Percentiles rank a stretch among this genome's conserved stretches.
Conservation (phyloP, 2,329 filamentous ascomycete species). For the Elsinoe necatrix region DNA sequence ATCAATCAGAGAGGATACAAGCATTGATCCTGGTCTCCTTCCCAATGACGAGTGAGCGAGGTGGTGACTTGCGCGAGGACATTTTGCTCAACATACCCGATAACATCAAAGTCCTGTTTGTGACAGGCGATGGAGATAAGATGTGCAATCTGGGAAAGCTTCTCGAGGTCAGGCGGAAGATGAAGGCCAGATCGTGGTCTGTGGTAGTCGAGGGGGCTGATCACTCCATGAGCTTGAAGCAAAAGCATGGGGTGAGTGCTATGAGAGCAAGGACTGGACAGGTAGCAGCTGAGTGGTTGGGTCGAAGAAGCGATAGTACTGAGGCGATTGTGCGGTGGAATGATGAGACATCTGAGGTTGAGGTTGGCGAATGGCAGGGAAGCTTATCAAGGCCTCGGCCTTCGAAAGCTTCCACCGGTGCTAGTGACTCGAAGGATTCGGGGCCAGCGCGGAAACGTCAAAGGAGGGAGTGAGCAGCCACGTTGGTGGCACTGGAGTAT, state of each 20-base stretch:
- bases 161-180: constrained; percentile 27
- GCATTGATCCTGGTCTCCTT: constrained; percentile 35
- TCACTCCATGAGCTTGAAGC: constrained; percentile 35
- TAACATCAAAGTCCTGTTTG: constrained; percentile 31
- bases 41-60: constrained; percentile 32
- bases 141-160: constrained; percentile 30
- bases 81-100: constrained; percentile 31
- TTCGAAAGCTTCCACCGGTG: background rate
- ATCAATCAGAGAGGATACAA: constrained; percentile 19
- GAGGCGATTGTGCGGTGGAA: constrained; percentile 18
- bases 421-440: background rate
- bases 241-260: constrained; percentile 23
- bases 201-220: constrained; percentile 32
- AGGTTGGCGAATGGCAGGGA: constrained; percentile 16
- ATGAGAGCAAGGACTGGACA: constrained; percentile 29
- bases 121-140: constrained; percentile 31
- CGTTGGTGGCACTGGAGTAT: background rate
- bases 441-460: constrained; percentile 2
- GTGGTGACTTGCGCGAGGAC: constrained; percentile 29
- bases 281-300: constrained; percentile 31
- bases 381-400: background rate
- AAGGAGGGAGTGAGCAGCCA: background rate
- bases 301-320: constrained; percentile 19
- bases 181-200: constrained; percentile 33
- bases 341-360: constrained; percentile 18